Base-by-base conservation (phyloP, 306 rosid genomes). In the Prunus mira region DNA sequence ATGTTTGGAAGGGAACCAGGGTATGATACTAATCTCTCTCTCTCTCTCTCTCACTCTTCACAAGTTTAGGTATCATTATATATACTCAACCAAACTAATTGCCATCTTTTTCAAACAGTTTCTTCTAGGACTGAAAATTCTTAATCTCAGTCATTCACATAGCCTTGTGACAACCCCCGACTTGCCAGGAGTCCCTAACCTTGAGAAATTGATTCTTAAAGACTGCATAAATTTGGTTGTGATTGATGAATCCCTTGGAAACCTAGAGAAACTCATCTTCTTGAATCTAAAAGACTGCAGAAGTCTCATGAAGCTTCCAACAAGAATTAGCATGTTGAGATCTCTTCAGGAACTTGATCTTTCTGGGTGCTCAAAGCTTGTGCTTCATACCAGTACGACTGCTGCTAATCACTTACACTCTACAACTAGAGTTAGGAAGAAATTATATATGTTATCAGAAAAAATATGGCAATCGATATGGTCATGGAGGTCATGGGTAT, bases 61-160 rank as follows among this genome's bases (percentile, higher is more conserved):
- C 63, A 57, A 20, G 11, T 57, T 57, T 57, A 22, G 9, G 15
- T 2, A 22, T 57, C 14, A 3, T 22, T 57, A 57, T 22, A 28
- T 3, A 57, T 22, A 57, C 9, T 61, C 14, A 5, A 13, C 12
- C 19, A 25, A 25, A 61, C 14, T 30, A 63, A 63, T 30, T 18
- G 1, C 38, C 4, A 55, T 28, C 1, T 7, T 0, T 9, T 30
- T 63, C 20, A 63, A 15, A 30, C 68, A 63, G 62, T 3, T 12
- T 27, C 67, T 73, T 73, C 57, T 15, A 47, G 25, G 52, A 13
- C 24, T 73, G 67, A 73, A 46, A 61, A 50, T 73, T 9, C 69
- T 73, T 58, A 46, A 73, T 47, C 56, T 73, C 12, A 61, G 77
- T 65, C 69, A 73, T 61, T 73, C 77, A 14, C 34, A 46, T 14